Base-by-base conservation (phyloP, 352 stramenopile genomes). In the Globisporangium carolinianum region DNA sequence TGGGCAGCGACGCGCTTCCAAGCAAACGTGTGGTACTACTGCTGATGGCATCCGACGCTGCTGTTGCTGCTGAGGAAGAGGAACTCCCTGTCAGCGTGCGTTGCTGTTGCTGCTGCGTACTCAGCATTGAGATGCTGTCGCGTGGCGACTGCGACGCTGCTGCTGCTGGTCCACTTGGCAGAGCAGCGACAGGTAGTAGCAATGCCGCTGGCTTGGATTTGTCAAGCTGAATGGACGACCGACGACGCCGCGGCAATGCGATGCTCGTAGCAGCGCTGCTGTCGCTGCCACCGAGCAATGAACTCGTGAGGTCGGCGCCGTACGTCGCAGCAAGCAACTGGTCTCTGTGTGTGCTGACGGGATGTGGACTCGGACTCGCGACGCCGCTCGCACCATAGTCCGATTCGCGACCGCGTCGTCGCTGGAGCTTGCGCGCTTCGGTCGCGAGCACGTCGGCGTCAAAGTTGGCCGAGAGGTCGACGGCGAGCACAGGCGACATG, bases 261-360 rank as follows among this genome's bases (percentile, higher is more conserved):
- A 46, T 10, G 45, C 45, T 49, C 1, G 45, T 42, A 4, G 35
- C 48, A 15, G 9, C 52, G 39, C 4, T 32, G 24, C 56, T 45
- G 18, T 53, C 14, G 9, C 15, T 49, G 18, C 17, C 73, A 8
- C 63, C 61, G 36, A 83, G 65, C 14, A 73, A 67, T 3, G 61
- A 61, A 18, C 52, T 68, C 39, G 88, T 77, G 11, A 92, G 72
- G 43, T 90, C 79, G 8, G 82, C 60, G 9, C 79, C 79, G 47
- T 92, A 89, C 47, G 82, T 83, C 36, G 87, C 72, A 55, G 80
- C 51, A 4, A 91, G 51, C 14, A 41, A 53, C 9, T 63, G 63
- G 32, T 79, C 69, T 49, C 66, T 51, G 47, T 49, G 41, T 11
- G 41, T 62, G 8, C 47, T 9, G 11, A 5, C 41, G 41, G 63